Base-by-base conservation (phyloP, 345 rosid genomes). In the Populus pruinosa region DNA sequence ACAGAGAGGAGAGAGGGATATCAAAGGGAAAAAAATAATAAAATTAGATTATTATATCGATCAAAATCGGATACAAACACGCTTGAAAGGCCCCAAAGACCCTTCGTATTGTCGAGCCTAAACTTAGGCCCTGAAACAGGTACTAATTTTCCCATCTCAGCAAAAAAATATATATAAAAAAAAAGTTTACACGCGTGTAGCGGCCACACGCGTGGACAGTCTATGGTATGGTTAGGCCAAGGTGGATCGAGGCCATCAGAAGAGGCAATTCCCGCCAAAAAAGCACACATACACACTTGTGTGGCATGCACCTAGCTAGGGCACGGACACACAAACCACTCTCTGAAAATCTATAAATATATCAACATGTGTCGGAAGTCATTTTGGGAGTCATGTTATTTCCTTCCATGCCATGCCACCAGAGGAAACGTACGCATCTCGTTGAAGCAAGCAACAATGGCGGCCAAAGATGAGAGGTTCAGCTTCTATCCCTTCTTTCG, bases 11-110 rank as follows among this genome's bases (percentile, higher is more conserved):
- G 29, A 6, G 35, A 33, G 43, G 31, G n/a, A 31, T n/a, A 21
- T 6, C 0, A 31, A 23, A 47, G 62, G 66, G 8, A 8, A 20
- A 44, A 23, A 67, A 17, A 18, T 41, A 1, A 29, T 27, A 33
- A 33, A 50, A 59, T 69, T 63, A 23, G 27, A 67, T 72, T 76
- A 69, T 85, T 81, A 78, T 79, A 77, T 78, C 69, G 71, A 79
- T 73, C 49, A 66, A 47, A 76, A 77, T 77, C 56, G 63, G 69
- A 83, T 79, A 86, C 88, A 84, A 71, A 47, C 86, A 83, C 76
- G 50, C 80, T 3, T 53, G 50, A 78, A 83, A 85, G 88, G 91
- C 87, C 94, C 91, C 89, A 82, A 86, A 85, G 86, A 82, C 87
- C 89, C 77, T 85, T 70, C 38, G 66, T 81, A 39, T 81, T 77